Percentiles rank a stretch among this genome's conserved stretches.
Conservation (phyloP, 805 yeast genomes). For the Saturnispora kantuleensis region DNA sequence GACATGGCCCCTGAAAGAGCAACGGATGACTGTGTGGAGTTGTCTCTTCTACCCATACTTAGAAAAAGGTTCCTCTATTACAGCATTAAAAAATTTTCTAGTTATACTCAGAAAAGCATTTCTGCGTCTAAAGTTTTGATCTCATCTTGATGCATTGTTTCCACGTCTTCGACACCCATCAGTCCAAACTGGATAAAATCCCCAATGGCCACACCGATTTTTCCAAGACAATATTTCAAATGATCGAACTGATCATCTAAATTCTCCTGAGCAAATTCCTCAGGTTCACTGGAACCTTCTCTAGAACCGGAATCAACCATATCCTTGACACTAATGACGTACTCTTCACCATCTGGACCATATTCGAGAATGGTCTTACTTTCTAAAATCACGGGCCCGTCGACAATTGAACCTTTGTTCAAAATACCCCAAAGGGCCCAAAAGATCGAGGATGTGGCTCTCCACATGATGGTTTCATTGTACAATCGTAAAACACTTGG, state of each 20-base stretch:
- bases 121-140: constrained; percentile 36
- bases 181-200: constrained; percentile 61
- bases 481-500: constrained; percentile 39
- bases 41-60: constrained; percentile 10
- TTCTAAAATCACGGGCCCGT: background rate
- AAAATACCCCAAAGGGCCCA: constrained; percentile 94
- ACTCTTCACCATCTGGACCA: constrained; percentile 51
- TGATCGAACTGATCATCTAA: constrained; percentile 66
- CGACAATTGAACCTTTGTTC: constrained; percentile 18
- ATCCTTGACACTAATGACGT: constrained; percentile 25
- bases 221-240: constrained; percentile 63
- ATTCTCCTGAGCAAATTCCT: constrained; percentile 23
- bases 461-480: constrained; percentile 66
- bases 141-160: constrained; percentile 24
- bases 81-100: background rate
- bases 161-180: constrained; percentile 24
- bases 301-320: constrained; percentile 12
- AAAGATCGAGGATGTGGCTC: constrained; percentile 64
- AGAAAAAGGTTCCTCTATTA: background rate
- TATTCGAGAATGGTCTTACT: constrained; percentile 25
- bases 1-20: constrained; percentile 23
- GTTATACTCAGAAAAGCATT: constrained; percentile 11
- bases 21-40: constrained; percentile 13
- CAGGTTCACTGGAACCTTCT: constrained; percentile 1
- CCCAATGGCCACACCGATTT: constrained; percentile 62